Base-by-base conservation (phyloP, 306 rosid genomes). In the Begonia fuchsioides region DNA sequence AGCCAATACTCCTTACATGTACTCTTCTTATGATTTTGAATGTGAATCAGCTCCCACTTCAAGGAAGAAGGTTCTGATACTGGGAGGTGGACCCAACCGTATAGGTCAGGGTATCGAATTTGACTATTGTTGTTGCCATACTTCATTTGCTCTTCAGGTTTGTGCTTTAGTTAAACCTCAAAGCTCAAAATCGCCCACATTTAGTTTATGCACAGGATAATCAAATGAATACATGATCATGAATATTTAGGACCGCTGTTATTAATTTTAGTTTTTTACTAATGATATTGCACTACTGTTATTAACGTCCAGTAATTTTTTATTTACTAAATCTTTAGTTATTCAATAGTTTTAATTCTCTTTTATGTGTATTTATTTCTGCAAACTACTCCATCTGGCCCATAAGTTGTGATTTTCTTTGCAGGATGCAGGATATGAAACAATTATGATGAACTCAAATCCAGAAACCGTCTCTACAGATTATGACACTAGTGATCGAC, bases 21-120 rank as follows among this genome's bases (percentile, higher is more conserved):
- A 92, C 67, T 92, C 98, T 50, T 92, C 96, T 39, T 92, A 92
- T 75, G 98, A 92, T 75, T 73, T 71, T 64, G 94, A 92, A 76
- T 85, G 98, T 39, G 96, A 92, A 75, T 84, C 95, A 39, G 83
- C 80, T 45, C 98, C 96, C 63, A 92, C 96, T 16, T 69, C 59
- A 43, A 73, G 32, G 38, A 92, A 77, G 73, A 92, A 92, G 74
- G 94, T 92, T 62, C 62, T 92, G 47, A 92, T 92, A 62, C 75
- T 92, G 71, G 99, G 99, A 49, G 99, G 96, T 55, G 94, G 96
- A 46, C 99, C 99, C 12, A 92, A 92, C 57, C 79, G 99, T 65
- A 92, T 92, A 9, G 99, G 99, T 65, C 99, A 86, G 74, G 99
- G 96, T 57, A 92, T 92, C 70, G 99, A 92, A 77, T 92, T 92